A percentile compares a stretch with the other conserved stretches of the same genome.
Evolutionary conservation across 192 early-diverging fungal genomes (phyloP).

Genomic region (Coemansia sp.): DNA sequence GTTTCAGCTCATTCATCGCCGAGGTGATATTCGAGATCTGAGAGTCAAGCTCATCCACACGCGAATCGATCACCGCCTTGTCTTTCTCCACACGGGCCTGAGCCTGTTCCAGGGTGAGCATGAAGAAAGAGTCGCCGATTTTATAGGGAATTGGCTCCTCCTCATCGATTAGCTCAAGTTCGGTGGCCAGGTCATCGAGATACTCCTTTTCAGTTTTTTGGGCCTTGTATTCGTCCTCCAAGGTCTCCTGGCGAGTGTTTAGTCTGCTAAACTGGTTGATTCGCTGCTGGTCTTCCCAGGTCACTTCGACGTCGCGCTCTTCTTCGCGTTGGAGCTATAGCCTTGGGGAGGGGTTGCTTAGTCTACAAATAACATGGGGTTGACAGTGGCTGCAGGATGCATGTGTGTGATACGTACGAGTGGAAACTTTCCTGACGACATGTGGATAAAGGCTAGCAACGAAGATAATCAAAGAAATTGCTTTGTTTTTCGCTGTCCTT

Average conservation of each 20-base stretch:
- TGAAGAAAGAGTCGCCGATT: conserved; percentile 88
- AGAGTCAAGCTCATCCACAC: conserved; percentile 61
- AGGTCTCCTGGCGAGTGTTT: conserved; percentile 69
- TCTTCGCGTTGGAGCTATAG: conserved; percentile 62
- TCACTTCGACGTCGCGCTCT: conserved; percentile 86
- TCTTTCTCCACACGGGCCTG: conserved; percentile 70
- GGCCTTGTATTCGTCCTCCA: conserved; percentile 77
- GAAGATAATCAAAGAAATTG: background rate
- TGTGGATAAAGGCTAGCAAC: background rate
- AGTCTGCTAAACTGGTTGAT: conserved; percentile 94
- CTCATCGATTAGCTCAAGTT: conserved; percentile 89
- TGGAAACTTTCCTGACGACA: conserved; percentile 32
- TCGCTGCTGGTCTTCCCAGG: conserved; percentile 95
- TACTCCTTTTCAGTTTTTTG: conserved; percentile 91
- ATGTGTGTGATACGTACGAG: background rate
- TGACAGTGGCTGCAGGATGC: background rate
- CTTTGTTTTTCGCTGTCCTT: background rate
- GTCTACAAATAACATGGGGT: background rate
- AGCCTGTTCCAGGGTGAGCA: conserved; percentile 67
- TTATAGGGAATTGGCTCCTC: conserved; percentile 80
- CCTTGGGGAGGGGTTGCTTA: background rate
- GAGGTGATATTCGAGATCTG: conserved; percentile 63
- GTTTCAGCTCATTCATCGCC: conserved; percentile 88
- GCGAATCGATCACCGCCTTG: conserved; percentile 56
- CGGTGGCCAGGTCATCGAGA: conserved; percentile 86